These are phyloP conservation scores for Gnaphalium uliginosum DNA, from an alignment of 129 eudicot genomes.

Conservation along the genomic window DNA sequence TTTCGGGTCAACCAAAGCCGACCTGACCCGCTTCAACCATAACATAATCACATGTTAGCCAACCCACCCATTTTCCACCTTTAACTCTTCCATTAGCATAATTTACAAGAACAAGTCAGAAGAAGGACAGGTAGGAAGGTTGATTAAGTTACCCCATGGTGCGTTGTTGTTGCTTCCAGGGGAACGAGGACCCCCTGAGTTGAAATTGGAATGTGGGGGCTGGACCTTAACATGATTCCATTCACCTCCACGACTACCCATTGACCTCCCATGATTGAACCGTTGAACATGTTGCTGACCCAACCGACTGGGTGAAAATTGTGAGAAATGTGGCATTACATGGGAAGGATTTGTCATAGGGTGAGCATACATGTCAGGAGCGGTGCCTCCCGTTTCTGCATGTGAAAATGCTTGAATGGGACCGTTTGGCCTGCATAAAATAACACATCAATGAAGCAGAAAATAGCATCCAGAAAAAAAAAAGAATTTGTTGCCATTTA, in stretches of 20 bases:
- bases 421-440: constrained; percentile 55
- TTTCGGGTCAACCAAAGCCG: background rate
- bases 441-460: constrained; percentile 7
- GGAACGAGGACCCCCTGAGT: constrained; percentile 64
- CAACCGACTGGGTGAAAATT: constrained; percentile 70
- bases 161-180: constrained; percentile 51
- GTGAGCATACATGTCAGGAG: constrained; percentile 47
- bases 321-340: constrained; percentile 56
- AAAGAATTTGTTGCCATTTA: background rate
- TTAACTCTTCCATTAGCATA: background rate
- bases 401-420: constrained; percentile 61
- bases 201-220: constrained; percentile 50
- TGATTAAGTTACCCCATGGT: constrained; percentile 59
- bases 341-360: constrained; percentile 56
- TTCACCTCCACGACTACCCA: constrained; percentile 54
- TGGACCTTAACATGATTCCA: constrained; percentile 65
- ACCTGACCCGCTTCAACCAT: background rate
- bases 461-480: background rate
- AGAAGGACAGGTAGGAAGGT: background rate
- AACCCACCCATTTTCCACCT: constrained; percentile 7
- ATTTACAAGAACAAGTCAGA: background rate
- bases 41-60: background rate
- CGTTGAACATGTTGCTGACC: constrained; percentile 77
- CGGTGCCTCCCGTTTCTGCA: constrained; percentile 48
- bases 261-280: constrained; percentile 57